phyloP scores from a whole-genome alignment of 768 basidiomycete species.

The Trametes elegans region DNA sequence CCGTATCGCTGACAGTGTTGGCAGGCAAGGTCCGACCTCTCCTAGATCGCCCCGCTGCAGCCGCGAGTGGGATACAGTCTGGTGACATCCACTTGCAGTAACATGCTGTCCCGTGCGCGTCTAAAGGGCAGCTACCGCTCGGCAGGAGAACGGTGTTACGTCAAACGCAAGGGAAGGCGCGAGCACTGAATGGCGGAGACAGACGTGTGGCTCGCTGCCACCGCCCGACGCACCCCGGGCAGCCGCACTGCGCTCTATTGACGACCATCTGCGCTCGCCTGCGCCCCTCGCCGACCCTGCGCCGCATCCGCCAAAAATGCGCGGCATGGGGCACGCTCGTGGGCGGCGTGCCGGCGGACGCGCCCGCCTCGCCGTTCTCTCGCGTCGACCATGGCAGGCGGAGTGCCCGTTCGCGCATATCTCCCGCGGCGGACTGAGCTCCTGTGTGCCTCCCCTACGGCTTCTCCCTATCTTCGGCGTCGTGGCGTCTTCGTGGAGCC shows the following conservation, averaged over 20 bases:
- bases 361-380: constrained; percentile 10
- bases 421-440: neutral
- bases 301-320: neutral
- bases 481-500: constrained; percentile 1
- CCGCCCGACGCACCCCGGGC: neutral
- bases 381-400: neutral
- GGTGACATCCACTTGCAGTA: constrained; percentile 3
- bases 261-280: constrained; percentile 2
- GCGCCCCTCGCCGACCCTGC: neutral
- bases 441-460: neutral
- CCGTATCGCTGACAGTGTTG: constrained; percentile 6
- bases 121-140: neutral
- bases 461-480: constrained; percentile 17
- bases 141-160: constrained; percentile 12
- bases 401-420: neutral
- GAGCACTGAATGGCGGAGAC: constrained; percentile 4
- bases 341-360: constrained; percentile 8
- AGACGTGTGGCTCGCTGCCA: constrained; percentile 3
- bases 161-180: constrained; percentile 9
- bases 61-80: neutral
- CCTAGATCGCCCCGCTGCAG: neutral
- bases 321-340: neutral
- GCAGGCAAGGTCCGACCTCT: constrained; percentile 12
- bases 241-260: neutral
- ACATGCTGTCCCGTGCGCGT: constrained; percentile 11